Evolutionary conservation across 2,329 filamentous ascomycete species (phyloP).

Genomic region (Colletotrichum navitas): DNA sequence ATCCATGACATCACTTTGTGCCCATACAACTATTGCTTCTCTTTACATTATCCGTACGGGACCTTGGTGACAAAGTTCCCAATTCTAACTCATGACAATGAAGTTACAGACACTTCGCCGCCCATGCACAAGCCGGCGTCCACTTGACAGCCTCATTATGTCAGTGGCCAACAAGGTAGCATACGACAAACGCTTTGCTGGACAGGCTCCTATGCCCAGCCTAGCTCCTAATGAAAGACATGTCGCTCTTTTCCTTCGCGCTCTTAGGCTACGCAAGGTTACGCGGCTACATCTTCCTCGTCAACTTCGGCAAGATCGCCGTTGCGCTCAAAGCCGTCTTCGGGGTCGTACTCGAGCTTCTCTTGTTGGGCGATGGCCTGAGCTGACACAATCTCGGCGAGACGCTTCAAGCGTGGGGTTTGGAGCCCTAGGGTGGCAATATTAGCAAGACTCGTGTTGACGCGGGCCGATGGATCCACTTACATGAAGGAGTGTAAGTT

Average conservation of each 20-base stretch:
- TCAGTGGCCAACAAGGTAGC: constrained; percentile 11
- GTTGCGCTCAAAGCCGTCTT: constrained; percentile 61
- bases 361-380: constrained; percentile 97
- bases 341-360: constrained; percentile 73
- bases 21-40: constrained; percentile 29
- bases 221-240: constrained; percentile 16
- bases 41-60: constrained; percentile 39
- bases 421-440: constrained; percentile 77
- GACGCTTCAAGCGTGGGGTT: constrained; percentile 92
- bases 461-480: constrained; percentile 53
- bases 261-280: neutral
- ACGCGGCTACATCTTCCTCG: constrained; percentile 54
- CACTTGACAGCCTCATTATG: constrained; percentile 32
- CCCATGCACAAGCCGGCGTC: constrained; percentile 2
- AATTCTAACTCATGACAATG: constrained; percentile 19
- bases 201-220: constrained; percentile 4
- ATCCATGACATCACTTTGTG: constrained; percentile 33
- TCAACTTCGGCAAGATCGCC: constrained; percentile 65
- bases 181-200: constrained; percentile 1
- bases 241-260: neutral
- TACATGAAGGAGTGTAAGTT: constrained; percentile 98
- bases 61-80: constrained; percentile 25
- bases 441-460: constrained; percentile 49
- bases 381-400: constrained; percentile 97
- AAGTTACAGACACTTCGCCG: constrained; percentile 11